Evolutionary conservation across 2,329 filamentous ascomycete genomes (phyloP).

Genomic region (Alternaria angustiovoidea): DNA sequence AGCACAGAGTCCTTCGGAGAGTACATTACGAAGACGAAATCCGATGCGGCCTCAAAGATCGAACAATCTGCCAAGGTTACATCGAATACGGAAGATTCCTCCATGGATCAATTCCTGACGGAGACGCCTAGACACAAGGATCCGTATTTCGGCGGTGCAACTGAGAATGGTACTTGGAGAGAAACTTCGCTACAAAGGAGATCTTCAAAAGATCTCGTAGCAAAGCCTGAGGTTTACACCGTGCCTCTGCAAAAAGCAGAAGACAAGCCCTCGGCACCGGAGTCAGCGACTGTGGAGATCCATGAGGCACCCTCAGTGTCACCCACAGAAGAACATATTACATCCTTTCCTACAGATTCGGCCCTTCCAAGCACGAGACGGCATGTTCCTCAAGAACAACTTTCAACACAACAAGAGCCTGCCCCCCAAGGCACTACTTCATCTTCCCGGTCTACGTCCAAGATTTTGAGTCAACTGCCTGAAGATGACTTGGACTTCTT

Average conservation of each 20-base stretch:
- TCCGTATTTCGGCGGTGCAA: neutral
- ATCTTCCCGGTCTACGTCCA: constrained; percentile 27
- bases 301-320: neutral
- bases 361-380: neutral
- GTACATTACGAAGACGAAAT: constrained; percentile 1
- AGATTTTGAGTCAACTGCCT: constrained; percentile 45
- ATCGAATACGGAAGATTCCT: constrained; percentile 24
- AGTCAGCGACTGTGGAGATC: neutral
- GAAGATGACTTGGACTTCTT: constrained; percentile 53
- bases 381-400: neutral
- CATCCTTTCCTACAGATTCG: neutral
- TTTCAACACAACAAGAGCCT: neutral
- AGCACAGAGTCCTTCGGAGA: constrained; percentile 2
- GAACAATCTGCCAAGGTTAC: constrained; percentile 11
- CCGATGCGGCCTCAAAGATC: neutral
- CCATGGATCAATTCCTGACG: constrained; percentile 37
- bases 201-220: neutral
- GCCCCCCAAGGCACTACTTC: neutral
- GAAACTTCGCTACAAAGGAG: constrained; percentile 34
- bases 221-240: neutral
- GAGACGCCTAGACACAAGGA: constrained; percentile 11
- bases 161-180: constrained; percentile 29
- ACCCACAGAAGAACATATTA: neutral
- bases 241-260: neutral
- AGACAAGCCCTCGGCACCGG: neutral